Conservation (phyloP, 345 rosid genomes). For the Pistacia integerrima region DNA sequence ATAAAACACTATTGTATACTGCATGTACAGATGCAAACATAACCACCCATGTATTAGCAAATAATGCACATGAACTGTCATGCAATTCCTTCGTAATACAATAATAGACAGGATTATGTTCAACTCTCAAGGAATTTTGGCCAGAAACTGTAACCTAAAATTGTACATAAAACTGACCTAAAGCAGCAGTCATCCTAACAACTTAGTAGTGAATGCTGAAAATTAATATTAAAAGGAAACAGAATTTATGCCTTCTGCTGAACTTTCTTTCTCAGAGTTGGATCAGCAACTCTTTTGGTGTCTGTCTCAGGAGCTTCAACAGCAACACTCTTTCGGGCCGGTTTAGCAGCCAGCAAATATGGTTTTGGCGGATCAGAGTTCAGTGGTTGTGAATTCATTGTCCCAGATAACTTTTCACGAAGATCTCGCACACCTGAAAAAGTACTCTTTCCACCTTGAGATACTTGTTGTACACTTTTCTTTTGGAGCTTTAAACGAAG, state of each 20-base stretch:
- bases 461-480: slow-evolving; percentile 47
- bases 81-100: neutral
- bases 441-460: slow-evolving; percentile 57
- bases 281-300: slow-evolving; percentile 48
- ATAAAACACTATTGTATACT: neutral
- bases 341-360: slow-evolving; percentile 53
- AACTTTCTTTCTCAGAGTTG: slow-evolving; percentile 54
- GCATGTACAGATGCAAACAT: too few relatives aligned
- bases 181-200: neutral
- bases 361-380: slow-evolving; percentile 61
- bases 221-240: slow-evolving; percentile 5
- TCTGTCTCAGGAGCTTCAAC: slow-evolving; percentile 61
- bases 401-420: slow-evolving; percentile 91
- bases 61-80: neutral
- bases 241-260: slow-evolving; percentile 54
- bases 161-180: neutral
- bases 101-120: neutral
- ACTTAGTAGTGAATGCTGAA: slow-evolving; percentile 1
- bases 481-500: slow-evolving; percentile 92
- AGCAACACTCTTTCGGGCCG: slow-evolving; percentile 56
- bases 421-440: slow-evolving; percentile 66
- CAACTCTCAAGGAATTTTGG: neutral
- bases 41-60: too few relatives aligned
- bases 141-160: neutral
- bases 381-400: slow-evolving; percentile 53